Conservation (phyloP, 345 rosid species). For the Cardamine chenopodiifolia region DNA sequence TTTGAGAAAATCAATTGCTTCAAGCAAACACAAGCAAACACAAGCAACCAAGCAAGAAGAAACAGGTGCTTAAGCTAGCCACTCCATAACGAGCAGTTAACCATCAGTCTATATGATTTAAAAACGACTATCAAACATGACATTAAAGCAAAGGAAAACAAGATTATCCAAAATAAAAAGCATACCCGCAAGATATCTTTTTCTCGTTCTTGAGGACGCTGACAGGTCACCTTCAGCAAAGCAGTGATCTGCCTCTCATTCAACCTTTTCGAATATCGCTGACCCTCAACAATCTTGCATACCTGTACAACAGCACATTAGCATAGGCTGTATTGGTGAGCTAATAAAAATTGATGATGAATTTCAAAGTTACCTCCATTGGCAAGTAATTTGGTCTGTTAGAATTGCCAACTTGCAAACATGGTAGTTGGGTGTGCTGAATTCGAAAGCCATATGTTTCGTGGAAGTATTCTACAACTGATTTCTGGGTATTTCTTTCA, state of each 20-base stretch:
- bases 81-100: neutral
- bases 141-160: conserved; percentile 1
- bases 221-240: conserved; percentile 88
- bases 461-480: conserved; percentile 81
- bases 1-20: neutral
- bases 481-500: conserved; percentile 84
- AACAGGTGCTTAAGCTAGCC: neutral
- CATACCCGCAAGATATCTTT: conserved; percentile 74
- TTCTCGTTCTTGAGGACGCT: conserved; percentile 85
- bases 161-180: neutral
- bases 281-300: conserved; percentile 97
- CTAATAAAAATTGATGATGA: neutral
- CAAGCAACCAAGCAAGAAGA: conserved; percentile 5
- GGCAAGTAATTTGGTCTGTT: conserved; percentile 93
- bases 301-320: conserved; percentile 54
- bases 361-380: conserved; percentile 65
- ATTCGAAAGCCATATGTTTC: conserved; percentile 80
- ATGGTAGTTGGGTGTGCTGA: conserved; percentile 80
- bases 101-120: neutral
- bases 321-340: neutral
- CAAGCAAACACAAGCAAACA: neutral
- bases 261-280: conserved; percentile 88
- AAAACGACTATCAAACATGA: neutral
- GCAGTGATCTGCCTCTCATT: conserved; percentile 96
- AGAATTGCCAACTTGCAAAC: conserved; percentile 92